These are phyloP conservation scores for Candida insectorum DNA, from an alignment of 805 yeast species.

Conservation along the genomic window DNA sequence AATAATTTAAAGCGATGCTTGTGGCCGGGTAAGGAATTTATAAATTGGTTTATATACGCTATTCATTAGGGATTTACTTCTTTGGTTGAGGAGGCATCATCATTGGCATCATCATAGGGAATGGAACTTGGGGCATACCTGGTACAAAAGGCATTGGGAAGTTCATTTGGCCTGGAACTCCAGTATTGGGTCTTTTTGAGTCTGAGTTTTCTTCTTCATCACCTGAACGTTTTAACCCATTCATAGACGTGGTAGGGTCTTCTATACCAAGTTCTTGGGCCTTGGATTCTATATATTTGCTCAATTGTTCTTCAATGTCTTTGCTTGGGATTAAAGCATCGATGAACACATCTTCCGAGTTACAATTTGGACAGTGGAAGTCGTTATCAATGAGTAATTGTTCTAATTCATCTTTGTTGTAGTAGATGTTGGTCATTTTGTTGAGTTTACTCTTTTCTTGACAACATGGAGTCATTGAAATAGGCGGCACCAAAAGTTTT, in stretches of 20 bases:
- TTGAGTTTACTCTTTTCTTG: constrained; percentile 52
- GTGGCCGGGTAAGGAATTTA: not conserved
- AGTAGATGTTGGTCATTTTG: constrained; percentile 42
- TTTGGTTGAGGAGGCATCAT: constrained; percentile 4
- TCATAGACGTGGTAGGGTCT: constrained; percentile 20
- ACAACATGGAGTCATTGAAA: constrained; percentile 81
- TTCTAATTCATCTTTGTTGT: constrained; percentile 37
- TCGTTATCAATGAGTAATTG: constrained; percentile 69
- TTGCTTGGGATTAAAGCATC: constrained; percentile 67
- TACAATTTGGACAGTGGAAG: constrained; percentile 88
- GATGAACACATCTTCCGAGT: constrained; percentile 64
- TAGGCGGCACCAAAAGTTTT: constrained; percentile 62
- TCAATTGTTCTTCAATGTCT: constrained; percentile 54
- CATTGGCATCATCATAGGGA: constrained; percentile 13
- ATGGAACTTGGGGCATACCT: constrained; percentile 6
- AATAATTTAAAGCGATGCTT: not conserved
- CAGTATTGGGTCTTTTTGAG: constrained; percentile 24
- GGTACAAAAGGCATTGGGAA: constrained; percentile 16
- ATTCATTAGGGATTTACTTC: constrained; percentile 1
- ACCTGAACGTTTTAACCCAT: constrained; percentile 16
- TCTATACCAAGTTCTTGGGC: constrained; percentile 31
- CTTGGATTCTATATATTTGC: constrained; percentile 43
- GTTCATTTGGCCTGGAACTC: constrained; percentile 8
- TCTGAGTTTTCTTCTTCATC: constrained; percentile 18
- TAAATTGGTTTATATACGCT: not conserved